A percentile compares a stretch with the other conserved stretches of the same genome.
Conservation (phyloP, 2,329 filamentous ascomycete species). For the Mycogone perniciosa region DNA sequence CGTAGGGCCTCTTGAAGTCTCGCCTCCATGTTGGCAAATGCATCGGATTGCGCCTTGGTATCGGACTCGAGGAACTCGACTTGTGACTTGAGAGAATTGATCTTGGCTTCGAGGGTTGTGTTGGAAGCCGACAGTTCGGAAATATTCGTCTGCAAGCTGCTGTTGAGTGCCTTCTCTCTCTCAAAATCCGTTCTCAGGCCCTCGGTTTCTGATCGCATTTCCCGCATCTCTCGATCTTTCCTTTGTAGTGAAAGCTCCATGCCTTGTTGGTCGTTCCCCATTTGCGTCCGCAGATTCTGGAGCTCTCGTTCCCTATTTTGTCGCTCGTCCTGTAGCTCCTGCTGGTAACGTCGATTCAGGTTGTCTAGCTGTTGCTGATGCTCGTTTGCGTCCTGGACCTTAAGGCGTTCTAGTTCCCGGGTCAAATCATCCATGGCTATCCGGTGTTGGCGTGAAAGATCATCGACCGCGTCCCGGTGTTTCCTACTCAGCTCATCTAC, state of each 20-base stretch:
- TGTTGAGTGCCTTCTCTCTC: conserved; percentile 58
- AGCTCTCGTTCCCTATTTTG: conserved; percentile 54
- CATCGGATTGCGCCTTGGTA: conserved; percentile 79
- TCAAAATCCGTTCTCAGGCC: conserved; percentile 45
- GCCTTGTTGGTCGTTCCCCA: conserved; percentile 47
- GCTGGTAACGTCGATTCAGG: conserved; percentile 55
- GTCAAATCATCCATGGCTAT: conserved; percentile 30
- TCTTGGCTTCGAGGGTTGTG: conserved; percentile 64
- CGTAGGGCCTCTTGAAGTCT: conserved; percentile 71
- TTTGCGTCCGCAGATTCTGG: conserved; percentile 52
- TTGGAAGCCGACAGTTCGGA: conserved; percentile 55
- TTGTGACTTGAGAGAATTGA: conserved; percentile 70
- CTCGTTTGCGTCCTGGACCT: conserved; percentile 44
- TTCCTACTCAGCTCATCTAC: conserved; percentile 43
- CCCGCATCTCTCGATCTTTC: conserved; percentile 50
- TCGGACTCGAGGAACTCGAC: conserved; percentile 87
- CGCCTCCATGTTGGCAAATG: conserved; percentile 75
- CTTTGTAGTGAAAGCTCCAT: conserved; percentile 40
- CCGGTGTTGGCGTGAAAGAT: conserved; percentile 30
- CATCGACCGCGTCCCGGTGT: conserved; percentile 29
- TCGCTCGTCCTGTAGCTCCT: conserved; percentile 61
- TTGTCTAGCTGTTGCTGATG: conserved; percentile 64
- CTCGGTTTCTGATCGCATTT: conserved; percentile 39
- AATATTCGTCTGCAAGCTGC: conserved; percentile 44
- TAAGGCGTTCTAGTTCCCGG: conserved; percentile 39